Evolutionary conservation across 805 yeast genomes (phyloP).

Genomic region (Lipomyces kockii): DNA sequence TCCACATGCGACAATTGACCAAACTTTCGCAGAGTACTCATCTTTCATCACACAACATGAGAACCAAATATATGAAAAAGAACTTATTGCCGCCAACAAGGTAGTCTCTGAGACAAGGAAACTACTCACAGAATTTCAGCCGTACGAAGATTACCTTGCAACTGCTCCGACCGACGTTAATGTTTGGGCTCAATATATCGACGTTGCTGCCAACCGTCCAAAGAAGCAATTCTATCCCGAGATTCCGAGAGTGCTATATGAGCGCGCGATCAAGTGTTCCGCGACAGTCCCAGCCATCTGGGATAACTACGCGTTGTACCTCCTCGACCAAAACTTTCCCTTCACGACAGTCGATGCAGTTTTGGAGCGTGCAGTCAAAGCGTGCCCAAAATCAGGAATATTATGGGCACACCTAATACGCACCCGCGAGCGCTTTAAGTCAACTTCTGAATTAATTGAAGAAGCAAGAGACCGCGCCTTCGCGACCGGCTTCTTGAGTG

Average conservation of each 20-base stretch:
- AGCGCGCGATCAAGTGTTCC: conserved; percentile 37
- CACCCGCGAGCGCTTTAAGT: conserved; percentile 19
- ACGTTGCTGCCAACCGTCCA: conserved; percentile 36
- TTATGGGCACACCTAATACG: conserved; percentile 40
- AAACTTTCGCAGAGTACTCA: conserved; percentile 42
- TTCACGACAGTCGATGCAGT: conserved; percentile 18
- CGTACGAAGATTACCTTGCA: conserved; percentile 35
- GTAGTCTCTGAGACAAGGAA: conserved; percentile 31
- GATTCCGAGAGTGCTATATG: conserved; percentile 38
- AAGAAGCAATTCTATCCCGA: conserved; percentile 31
- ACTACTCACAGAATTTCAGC: conserved; percentile 18
- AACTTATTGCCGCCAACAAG: conserved; percentile 39
- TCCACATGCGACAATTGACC: conserved; percentile 39
- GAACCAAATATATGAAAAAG: conserved; percentile 40
- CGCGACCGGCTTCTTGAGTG: conserved; percentile 13
- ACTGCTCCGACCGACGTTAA: conserved; percentile 13
- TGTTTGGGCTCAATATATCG: conserved; percentile 41
- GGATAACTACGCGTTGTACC: conserved; percentile 41
- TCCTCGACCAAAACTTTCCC: conserved; percentile 30
- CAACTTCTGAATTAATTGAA: conserved; percentile 9
- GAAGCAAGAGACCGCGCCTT: conserved; percentile 28
- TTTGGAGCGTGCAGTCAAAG: conserved; percentile 35
- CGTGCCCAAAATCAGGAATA: conserved; percentile 40
- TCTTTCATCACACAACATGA: conserved; percentile 38
- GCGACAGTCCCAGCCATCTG: conserved; percentile 38